A percentile compares a stretch with the other conserved stretches of the same genome.
These are phyloP conservation scores for Cladosporium sp. DNA, from an alignment of 2,329 filamentous ascomycete genomes.

Conservation along the genomic window DNA sequence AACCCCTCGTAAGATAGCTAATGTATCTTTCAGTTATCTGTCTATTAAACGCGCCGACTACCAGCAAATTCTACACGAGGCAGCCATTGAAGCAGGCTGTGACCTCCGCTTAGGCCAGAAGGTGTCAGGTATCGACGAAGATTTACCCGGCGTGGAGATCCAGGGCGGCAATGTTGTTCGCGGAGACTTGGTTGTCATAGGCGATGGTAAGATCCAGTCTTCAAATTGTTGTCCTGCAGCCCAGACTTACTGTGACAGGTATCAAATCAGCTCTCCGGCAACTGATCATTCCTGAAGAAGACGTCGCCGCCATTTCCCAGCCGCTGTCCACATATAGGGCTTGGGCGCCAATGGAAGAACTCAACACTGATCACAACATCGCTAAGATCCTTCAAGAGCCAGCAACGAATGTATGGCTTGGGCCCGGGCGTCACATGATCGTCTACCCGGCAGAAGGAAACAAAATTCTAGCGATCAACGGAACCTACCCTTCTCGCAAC, in stretches of 20 bases:
- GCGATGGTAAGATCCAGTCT: slow-evolving; percentile 3
- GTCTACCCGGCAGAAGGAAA: slow-evolving; percentile 4
- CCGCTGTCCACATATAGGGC: slow-evolving; percentile 4
- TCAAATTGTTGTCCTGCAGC: too few species aligned
- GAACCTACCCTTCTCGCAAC: slow-evolving; percentile 8
- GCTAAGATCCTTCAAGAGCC: neutral
- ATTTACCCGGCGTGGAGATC: neutral
- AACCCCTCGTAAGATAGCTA: neutral
- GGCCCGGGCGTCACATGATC: slow-evolving; percentile 9
- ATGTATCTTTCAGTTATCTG: neutral
- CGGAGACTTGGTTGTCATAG: slow-evolving; percentile 2
- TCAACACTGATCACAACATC: neutral
- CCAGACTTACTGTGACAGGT: neutral
- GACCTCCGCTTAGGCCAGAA: slow-evolving; percentile 5
- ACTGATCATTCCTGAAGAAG: slow-evolving; percentile 1
- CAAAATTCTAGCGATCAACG: slow-evolving; percentile 10
- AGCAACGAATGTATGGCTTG: slow-evolving; percentile 10
- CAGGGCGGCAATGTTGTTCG: neutral
- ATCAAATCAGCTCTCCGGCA: slow-evolving; percentile 5
- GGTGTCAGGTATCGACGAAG: neutral
- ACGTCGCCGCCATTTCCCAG: slow-evolving; percentile 1
- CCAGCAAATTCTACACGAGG: slow-evolving; percentile 2
- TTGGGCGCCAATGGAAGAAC: slow-evolving; percentile 4
- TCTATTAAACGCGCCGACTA: slow-evolving; percentile 5
- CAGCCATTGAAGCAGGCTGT: neutral